Evolutionary conservation across 345 rosid species (phyloP), one percentile per base, ranked within the genome.

Genomic region (Citrus medica): DNA sequence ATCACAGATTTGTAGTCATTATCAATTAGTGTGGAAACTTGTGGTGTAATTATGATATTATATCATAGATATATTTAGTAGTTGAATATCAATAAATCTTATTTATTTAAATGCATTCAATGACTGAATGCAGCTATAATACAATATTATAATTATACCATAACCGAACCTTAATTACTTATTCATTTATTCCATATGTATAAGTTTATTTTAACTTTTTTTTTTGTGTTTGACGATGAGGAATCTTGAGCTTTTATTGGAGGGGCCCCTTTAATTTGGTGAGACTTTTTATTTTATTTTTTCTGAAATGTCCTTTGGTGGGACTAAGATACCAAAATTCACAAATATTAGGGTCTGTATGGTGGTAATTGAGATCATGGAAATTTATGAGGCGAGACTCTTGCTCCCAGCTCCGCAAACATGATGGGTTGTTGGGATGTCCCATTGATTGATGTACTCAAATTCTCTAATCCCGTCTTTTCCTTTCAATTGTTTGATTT

Each of bases 371-470:
- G 30, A 28, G n/a, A 25, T 64, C 21, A 63, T 76, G 67, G 71
- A 6, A 3, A 65, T 14, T 5, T 28, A 12, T 62, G 67, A 9
- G 19, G 32, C 16, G 67, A 73, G 76, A 79, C 74, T 67, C 24
- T 82, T 84, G 68, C 83, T 85, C 86, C 93, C 86, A 80, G 21
- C 73, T 77, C 73, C 25, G 80, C 86, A 5, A 77, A 76, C 87
- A 83, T 80, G 89, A 82, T 88, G 91, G 86, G 81, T 83, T 73
- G 90, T 82, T 83, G 79, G 92, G 90, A 90, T 83, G 75, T 69
- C 82, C 78, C 83, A 61, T 77, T 80, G 75, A 73, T 71, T 63
- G 25, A 14, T 46, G 82, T 59, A 60, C 83, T 64, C 76, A 73
- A 69, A 59, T 73, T 66, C 78, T 81, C 76, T 78, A 69, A 60